Conservation (phyloP, 768 basidiomycete genomes). For the Daedaleopsis sinensis region DNA sequence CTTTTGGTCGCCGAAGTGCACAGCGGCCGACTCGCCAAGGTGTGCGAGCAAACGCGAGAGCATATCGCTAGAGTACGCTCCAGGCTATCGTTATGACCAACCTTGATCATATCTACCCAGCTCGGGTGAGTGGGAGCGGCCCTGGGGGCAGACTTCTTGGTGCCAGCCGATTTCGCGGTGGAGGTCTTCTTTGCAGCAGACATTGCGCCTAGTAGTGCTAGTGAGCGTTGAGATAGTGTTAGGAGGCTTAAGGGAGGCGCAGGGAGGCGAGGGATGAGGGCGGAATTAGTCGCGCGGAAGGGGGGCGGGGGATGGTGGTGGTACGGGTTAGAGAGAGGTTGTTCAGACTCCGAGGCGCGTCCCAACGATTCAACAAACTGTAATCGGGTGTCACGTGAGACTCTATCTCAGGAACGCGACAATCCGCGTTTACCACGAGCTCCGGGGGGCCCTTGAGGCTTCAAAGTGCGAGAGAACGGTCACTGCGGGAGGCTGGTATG, state of each 20-base stretch:
- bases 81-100: conserved; percentile 29
- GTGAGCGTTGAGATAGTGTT: conserved; percentile 17
- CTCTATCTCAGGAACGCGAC: conserved; percentile 24
- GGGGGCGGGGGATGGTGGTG: conserved; percentile 47
- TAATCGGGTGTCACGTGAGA: conserved; percentile 38
- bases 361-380: conserved; percentile 37
- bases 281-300: conserved; percentile 24
- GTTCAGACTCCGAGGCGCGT: conserved; percentile 39
- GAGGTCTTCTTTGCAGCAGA: conserved; percentile 41
- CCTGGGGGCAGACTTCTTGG: conserved; percentile 47
- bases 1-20: conserved; percentile 35
- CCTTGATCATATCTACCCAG: conserved; percentile 85
- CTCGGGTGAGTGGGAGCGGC: conserved; percentile 51
- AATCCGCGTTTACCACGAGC: conserved; percentile 12
- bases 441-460: neutral
- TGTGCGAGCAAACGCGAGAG: neutral
- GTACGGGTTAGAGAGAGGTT: conserved; percentile 41
- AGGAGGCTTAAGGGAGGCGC: conserved; percentile 21
- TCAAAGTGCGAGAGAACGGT: conserved; percentile 2
- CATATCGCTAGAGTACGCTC: neutral
- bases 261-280: conserved; percentile 22
- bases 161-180: conserved; percentile 49
- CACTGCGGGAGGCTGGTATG: neutral
- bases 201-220: conserved; percentile 42
- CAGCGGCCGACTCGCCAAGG: conserved; percentile 6